Base-by-base conservation (phyloP, 129 eudicot genomes). In the Chrysanthemum lavandulifolium region DNA sequence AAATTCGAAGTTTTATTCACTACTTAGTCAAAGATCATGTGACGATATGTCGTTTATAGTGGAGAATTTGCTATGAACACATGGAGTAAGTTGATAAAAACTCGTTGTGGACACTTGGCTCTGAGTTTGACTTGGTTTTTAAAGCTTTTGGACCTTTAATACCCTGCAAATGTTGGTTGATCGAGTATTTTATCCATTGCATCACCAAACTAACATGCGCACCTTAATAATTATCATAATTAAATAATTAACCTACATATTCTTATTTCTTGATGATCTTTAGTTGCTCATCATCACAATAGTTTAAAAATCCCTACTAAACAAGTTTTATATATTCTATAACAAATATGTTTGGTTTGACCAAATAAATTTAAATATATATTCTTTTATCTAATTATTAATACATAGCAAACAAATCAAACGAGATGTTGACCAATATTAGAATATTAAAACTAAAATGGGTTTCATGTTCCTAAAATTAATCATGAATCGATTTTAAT, bases 131-230 rank as follows among this genome's bases (percentile, higher is more conserved):
- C 75, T 76, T 55, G 51, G n/a, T 67, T 76, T 76, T 76, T 16
- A 68, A 58, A 68, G 23, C 49, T 57, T 57, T 54, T 43, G 60
- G 74, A 61, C 69, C 61, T 10, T 68, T 68, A 67, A 75, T 23
- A 15, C 40, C 14, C 45, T 47, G 74, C 74, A 70, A 77, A 70
- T 70, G 72, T 70, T 51, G 57, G 55, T 78, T 9, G 48, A 67
- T 33, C 7, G 45, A 66, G n/a, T 67, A 19, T 65, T 54, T 47
- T 50, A 16, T 33, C 33, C 65, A 54, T 45, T 40, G 48, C 51
- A 71, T 78, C 67, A 72, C 69, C 82, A 72, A 78, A 72, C 78
- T 72, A 78, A 56, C 82, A 78, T 78, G 82, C 72, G 77, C 82
- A 65, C 29, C 78, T 47, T 55, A 57, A 78, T 78, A 45, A 78